A percentile compares a stretch with the other conserved stretches of the same genome.
Evolutionary conservation across 2,329 filamentous ascomycete genomes (phyloP).

Genomic region (Penicillium sp.): DNA sequence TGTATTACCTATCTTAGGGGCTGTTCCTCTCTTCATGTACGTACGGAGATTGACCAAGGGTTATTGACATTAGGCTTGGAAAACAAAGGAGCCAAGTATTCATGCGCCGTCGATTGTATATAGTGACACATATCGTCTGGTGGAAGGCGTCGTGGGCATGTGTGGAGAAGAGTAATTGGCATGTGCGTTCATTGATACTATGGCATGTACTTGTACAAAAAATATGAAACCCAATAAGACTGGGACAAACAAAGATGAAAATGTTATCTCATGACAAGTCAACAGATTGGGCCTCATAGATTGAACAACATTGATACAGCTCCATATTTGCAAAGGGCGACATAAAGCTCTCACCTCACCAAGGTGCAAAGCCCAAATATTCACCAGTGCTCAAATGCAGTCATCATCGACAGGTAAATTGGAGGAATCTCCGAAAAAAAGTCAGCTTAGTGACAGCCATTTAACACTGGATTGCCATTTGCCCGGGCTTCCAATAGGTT

Average conservation of each 20-base stretch:
- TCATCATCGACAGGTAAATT: slow-evolving; percentile 6
- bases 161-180: slow-evolving; percentile 1
- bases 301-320: not conserved
- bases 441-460: slow-evolving; percentile 40
- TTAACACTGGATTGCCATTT: slow-evolving; percentile 47
- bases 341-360: not conserved
- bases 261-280: not conserved
- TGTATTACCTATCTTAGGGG: too few relatives aligned
- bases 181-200: slow-evolving; percentile 13
- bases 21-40: too few relatives aligned
- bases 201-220: slow-evolving; percentile 6
- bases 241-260: not conserved
- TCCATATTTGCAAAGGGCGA: not conserved
- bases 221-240: not conserved
- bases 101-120: too few relatives aligned
- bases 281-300: slow-evolving; percentile 1
- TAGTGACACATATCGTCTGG: too few relatives aligned
- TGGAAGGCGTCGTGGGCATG: not conserved
- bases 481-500: slow-evolving; percentile 49
- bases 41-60: too few relatives aligned
- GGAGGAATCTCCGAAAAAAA: slow-evolving; percentile 1
- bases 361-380: not conserved
- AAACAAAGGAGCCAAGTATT: too few relatives aligned
- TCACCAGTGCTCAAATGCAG: slow-evolving; percentile 14
- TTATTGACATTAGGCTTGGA: too few relatives aligned